Percentiles rank a stretch among this genome's conserved stretches.
Evolutionary conservation across 768 basidiomycete species (phyloP).

Genomic region (Lactifluus volemus): DNA sequence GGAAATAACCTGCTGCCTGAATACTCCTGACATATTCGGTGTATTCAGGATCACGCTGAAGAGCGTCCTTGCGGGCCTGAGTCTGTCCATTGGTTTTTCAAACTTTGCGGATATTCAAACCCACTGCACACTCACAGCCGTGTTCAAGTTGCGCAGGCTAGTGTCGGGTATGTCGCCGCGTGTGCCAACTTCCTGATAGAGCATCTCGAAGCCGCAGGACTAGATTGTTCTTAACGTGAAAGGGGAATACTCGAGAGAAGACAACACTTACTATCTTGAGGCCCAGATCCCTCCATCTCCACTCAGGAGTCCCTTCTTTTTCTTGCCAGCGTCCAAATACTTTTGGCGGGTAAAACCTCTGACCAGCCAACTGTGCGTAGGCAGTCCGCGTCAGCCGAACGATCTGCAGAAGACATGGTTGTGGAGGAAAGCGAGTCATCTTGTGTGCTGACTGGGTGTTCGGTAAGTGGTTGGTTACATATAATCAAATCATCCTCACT

Average conservation of each 20-base stretch:
- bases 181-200: constrained; percentile 77
- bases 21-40: constrained; percentile 62
- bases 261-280: constrained; percentile 73
- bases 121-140: constrained; percentile 37
- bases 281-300: constrained; percentile 77
- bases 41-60: constrained; percentile 63
- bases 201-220: constrained; percentile 96
- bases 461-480: neutral
- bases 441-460: constrained; percentile 63
- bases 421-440: constrained; percentile 86
- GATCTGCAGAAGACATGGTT: constrained; percentile 47
- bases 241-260: neutral
- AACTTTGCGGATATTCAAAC: neutral
- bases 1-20: constrained; percentile 62
- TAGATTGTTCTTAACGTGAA: constrained; percentile 25
- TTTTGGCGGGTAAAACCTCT: constrained; percentile 88
- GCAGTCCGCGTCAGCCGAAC: constrained; percentile 82
- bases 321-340: constrained; percentile 72
- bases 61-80: constrained; percentile 58
- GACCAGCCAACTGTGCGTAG: constrained; percentile 88
- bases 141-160: constrained; percentile 31
- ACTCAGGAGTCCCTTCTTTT: constrained; percentile 51
- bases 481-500: constrained; percentile 37
- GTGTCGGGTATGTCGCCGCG: constrained; percentile 34
- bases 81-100: constrained; percentile 29